Base-by-base conservation (phyloP, 2,329 filamentous ascomycete genomes). In the Diaporthe amygdali region DNA sequence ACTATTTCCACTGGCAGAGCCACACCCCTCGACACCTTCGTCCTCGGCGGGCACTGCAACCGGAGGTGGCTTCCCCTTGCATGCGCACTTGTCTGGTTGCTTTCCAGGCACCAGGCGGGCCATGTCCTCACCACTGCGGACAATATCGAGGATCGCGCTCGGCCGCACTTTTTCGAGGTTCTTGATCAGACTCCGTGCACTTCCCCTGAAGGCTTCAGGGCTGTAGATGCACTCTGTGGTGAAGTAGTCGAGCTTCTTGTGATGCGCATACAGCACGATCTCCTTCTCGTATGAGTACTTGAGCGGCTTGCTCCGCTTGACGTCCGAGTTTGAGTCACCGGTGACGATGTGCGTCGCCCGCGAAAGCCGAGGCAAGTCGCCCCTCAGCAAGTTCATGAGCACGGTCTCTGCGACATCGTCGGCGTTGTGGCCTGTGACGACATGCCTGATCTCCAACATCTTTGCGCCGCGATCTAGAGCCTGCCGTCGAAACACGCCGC, bases 201-300 rank as follows among this genome's bases (percentile, higher is more conserved):
- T 97, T 3, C 96, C 96, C 71, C 96, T 89, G 79, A 99, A 99
- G 2, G 96, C 96, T 82, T 99, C 96, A 0, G 96, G 96, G 68
- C 94, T 97, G 85, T 99, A 99, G 72, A 99, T 95, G 85, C 96
- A 99, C 83, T 99, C 96, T 0, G 96, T 99, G 78, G 92, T 97
- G 83, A 99, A 99, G 83, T 99, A 99, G 80, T 98, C 95, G 74
- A 99, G 87, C 81, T 95, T 95, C 82, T 96, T 97, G 85, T 99
- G 95, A 79, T 98, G 94, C 6, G 96, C 96, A 79, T 99, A 99
- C 7, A 99, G 87, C 22, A 99, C 96, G 75, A 99, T 99, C 80
- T 99, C 96, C 84, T 99, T 99, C 80, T 99, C 96, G 79, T 98
- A 99, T 1, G 96, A 95, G 80, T 98, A 99, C 81, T 99, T 98